Percentiles rank a stretch among this genome's conserved stretches.
Evolutionary conservation across 2,329 filamentous ascomycete species (phyloP).

Genomic region (Colletotrichum brevisporum): DNA sequence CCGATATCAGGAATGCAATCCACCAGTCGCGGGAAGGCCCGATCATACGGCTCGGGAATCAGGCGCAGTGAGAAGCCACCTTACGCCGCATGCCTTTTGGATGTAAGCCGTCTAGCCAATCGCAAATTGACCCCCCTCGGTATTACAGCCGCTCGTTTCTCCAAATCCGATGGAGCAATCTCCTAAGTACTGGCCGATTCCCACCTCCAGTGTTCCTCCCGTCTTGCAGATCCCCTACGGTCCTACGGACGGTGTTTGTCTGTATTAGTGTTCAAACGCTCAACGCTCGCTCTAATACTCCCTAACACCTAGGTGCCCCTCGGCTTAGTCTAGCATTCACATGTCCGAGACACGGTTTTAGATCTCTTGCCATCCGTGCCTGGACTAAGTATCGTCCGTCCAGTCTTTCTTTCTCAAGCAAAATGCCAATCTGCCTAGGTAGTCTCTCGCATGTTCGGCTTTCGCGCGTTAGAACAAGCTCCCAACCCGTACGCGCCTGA

Average conservation of each 20-base stretch:
- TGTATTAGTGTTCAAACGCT: no score
- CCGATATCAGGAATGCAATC: no score
- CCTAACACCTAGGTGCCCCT: no score
- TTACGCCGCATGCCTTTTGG: background rate
- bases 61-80: background rate
- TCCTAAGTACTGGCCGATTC: no score
- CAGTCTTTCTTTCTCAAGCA: background rate
- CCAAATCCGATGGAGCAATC: slow-evolving; percentile 13
- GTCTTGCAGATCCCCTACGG: no score
- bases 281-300: no score
- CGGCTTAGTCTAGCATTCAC: no score
- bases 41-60: slow-evolving; percentile 14
- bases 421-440: background rate
- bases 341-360: background rate
- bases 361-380: no score
- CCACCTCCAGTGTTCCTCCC: no score
- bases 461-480: slow-evolving; percentile 22
- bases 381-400: background rate
- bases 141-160: slow-evolving; percentile 6
- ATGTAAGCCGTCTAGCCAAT: slow-evolving; percentile 1
- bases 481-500: background rate
- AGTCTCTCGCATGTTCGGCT: slow-evolving; percentile 11
- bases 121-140: slow-evolving; percentile 19
- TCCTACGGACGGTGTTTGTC: no score
- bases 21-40: no score